Evolutionary conservation across 2,329 filamentous ascomycete genomes (phyloP).

Genomic region (Grosmannia clavigera): DNA sequence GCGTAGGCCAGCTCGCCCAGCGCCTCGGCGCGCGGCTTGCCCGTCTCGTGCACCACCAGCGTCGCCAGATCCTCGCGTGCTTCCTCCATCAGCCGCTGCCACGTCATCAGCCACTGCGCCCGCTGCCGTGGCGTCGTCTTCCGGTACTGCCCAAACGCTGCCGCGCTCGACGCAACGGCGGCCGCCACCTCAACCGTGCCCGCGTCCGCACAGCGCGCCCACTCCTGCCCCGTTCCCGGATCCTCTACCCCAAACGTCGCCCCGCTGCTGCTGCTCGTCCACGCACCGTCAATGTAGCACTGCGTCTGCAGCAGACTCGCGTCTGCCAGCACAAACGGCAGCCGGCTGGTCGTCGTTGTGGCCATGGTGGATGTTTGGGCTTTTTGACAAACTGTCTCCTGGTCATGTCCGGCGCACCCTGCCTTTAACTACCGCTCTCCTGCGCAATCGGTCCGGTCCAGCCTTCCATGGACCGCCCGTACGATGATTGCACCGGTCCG

Average conservation of each 20-base stretch:
- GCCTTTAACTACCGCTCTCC: too few relatives aligned
- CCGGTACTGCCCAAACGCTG: constrained; percentile 24
- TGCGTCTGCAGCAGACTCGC: neutral
- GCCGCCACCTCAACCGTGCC: constrained; percentile 20
- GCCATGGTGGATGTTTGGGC: too few relatives aligned
- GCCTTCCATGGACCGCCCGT: too few relatives aligned
- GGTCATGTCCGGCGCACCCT: too few relatives aligned
- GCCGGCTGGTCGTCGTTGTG: neutral
- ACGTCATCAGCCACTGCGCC: constrained; percentile 21
- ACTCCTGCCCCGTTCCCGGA: neutral
- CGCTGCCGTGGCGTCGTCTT: constrained; percentile 22
- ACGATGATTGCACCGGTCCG: too few relatives aligned
- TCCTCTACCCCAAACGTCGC: neutral
- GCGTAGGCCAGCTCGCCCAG: constrained; percentile 43
- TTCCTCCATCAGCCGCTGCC: constrained; percentile 22
- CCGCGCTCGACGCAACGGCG: constrained; percentile 22
- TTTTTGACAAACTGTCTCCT: too few relatives aligned
- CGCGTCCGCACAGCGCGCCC: neutral
- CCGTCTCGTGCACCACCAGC: constrained; percentile 35
- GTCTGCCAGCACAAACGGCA: neutral
- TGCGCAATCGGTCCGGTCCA: too few relatives aligned
- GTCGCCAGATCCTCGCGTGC: constrained; percentile 24
- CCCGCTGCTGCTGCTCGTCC: neutral
- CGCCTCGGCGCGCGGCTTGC: constrained; percentile 42
- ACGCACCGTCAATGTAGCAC: neutral